Conservation (phyloP, 2,329 filamentous ascomycete genomes). For the Helotiales sp. region DNA sequence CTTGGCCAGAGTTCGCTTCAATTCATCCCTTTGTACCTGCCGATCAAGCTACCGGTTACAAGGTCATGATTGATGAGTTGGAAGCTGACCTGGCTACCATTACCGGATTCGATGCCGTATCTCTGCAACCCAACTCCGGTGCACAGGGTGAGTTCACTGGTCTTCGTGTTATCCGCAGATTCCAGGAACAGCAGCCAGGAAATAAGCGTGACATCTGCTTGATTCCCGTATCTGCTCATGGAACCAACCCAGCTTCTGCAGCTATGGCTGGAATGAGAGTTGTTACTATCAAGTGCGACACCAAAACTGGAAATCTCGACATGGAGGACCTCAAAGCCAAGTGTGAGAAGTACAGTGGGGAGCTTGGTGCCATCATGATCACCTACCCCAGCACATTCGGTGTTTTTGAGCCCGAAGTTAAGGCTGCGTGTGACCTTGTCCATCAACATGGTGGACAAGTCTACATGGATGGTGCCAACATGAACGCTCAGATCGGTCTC, state of each 20-base stretch:
- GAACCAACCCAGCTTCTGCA: conserved; percentile 93
- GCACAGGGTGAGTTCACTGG: conserved; percentile 96
- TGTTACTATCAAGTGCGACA: conserved; percentile 89
- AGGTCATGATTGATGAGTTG: conserved; percentile 72
- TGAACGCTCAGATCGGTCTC: conserved; percentile 96
- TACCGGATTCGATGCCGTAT: conserved; percentile 88
- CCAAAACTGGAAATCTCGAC: conserved; percentile 86
- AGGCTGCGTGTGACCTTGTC: conserved; percentile 82
- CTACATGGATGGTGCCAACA: conserved; percentile 98
- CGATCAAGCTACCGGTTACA: conserved; percentile 70
- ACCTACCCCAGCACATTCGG: conserved; percentile 96
- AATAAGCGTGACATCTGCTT: conserved; percentile 88
- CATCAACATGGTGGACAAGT: conserved; percentile 90
- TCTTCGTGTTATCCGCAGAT: conserved; percentile 85
- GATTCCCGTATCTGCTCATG: conserved; percentile 93
- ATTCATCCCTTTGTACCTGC: conserved; percentile 80
- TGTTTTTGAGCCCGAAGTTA: conserved; percentile 90
- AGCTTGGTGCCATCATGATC: conserved; percentile 93
- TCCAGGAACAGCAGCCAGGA: conserved; percentile 69
- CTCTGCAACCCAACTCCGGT: conserved; percentile 92
- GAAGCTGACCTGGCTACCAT: conserved; percentile 78
- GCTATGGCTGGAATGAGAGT: conserved; percentile 97
- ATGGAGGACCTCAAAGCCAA: conserved; percentile 84
- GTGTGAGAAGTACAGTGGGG: conserved; percentile 83
- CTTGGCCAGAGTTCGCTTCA: conserved; percentile 74